phyloP scores from a whole-genome alignment of 805 yeast genomes.

The Cyberlindnera amylophila region DNA sequence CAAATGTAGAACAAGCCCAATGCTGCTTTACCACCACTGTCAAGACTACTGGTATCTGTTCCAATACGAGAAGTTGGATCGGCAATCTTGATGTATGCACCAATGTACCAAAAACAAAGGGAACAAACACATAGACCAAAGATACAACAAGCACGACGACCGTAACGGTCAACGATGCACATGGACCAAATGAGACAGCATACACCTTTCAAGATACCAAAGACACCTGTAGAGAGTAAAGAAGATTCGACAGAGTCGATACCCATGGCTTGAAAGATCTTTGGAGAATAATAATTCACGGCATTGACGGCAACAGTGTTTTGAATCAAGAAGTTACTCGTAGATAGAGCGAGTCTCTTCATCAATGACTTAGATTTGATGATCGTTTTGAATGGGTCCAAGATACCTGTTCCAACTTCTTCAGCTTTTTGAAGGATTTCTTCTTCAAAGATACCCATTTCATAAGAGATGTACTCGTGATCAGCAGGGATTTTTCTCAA shows the following conservation, averaged over 20 bases:
- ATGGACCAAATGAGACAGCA: constrained; percentile 43
- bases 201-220: constrained; percentile 46
- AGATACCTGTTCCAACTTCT: constrained; percentile 34
- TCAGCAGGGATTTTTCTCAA: constrained; percentile 36
- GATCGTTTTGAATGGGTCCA: constrained; percentile 37
- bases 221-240: constrained; percentile 49
- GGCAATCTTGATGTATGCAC: constrained; percentile 38
- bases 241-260: constrained; percentile 42
- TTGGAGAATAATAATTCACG: constrained; percentile 51
- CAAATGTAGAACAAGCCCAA: constrained; percentile 34
- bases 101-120: constrained; percentile 45
- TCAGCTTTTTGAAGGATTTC: constrained; percentile 25
- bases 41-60: constrained; percentile 34
- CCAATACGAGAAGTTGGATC: constrained; percentile 14
- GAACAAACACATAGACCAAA: constrained; percentile 38
- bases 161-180: constrained; percentile 42
- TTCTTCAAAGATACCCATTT: constrained; percentile 30
- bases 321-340: constrained; percentile 39
- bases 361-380: constrained; percentile 30
- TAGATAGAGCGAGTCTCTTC: constrained; percentile 36
- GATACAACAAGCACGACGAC: constrained; percentile 41
- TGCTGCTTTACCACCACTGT: constrained; percentile 38
- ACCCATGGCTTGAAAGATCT: constrained; percentile 47
- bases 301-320: constrained; percentile 48
- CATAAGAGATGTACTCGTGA: constrained; percentile 39